Evolutionary conservation across 177 flowering plant genomes (phyloP).

Genomic region (Telopea speciosissima): DNA sequence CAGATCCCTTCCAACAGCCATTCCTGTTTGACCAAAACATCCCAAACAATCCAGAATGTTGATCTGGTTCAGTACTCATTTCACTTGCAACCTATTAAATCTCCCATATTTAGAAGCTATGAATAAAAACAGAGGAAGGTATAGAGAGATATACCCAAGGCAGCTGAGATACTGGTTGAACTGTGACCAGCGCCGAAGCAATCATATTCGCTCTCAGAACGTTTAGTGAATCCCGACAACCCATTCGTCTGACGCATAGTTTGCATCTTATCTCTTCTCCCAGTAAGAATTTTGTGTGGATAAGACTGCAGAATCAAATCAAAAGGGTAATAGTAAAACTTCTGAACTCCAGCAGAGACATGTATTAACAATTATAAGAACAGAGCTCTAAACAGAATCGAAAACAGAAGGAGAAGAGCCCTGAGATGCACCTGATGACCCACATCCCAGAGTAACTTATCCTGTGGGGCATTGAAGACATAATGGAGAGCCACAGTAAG

Average conservation of each 20-base stretch:
- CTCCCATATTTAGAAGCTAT: neutral
- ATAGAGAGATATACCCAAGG: conserved; percentile 50
- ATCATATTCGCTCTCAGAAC: conserved; percentile 89
- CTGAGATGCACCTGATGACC: conserved; percentile 82
- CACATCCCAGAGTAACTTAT: conserved; percentile 87
- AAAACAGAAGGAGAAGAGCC: conserved; percentile 5
- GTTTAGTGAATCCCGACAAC: conserved; percentile 84
- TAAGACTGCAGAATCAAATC: conserved; percentile 54
- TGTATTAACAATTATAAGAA: neutral
- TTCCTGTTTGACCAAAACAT: conserved; percentile 45
- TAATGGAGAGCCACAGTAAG: conserved; percentile 96
- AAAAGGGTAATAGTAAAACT: conserved; percentile 11
- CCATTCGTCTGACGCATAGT: conserved; percentile 91
- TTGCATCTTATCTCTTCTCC: conserved; percentile 76
- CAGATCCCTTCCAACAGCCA: conserved; percentile 98
- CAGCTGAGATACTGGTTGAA: conserved; percentile 93
- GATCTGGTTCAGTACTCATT: neutral
- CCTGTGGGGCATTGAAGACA: conserved; percentile 81
- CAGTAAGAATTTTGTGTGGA: conserved; percentile 93
- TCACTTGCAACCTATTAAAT: neutral
- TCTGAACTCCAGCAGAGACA: neutral
- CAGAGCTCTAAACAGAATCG: neutral
- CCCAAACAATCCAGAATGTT: conserved; percentile 3
- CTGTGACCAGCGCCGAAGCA: conserved; percentile 95
- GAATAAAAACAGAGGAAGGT: neutral